phyloP scores from a whole-genome alignment of 2,329 filamentous ascomycete genomes.

The Sclerotinia trifoliorum region DNA sequence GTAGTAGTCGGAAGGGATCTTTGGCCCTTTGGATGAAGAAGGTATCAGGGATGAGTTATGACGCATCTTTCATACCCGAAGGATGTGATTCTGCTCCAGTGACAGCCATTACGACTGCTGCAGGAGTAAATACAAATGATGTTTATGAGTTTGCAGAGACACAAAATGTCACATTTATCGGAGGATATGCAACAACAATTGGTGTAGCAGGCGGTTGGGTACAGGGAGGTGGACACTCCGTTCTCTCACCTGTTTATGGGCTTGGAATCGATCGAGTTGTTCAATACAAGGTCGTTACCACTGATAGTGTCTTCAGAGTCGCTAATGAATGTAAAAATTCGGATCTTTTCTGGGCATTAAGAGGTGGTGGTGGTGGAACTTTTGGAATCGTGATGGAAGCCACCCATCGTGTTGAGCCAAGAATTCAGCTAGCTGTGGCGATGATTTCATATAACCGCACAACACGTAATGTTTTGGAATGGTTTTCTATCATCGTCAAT shows the following conservation, averaged over 20 bases:
- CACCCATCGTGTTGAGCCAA: slow-evolving; percentile 27
- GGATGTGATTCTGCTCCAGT: slow-evolving; percentile 26
- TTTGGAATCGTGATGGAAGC: slow-evolving; percentile 45
- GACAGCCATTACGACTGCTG: slow-evolving; percentile 33
- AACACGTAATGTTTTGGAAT: slow-evolving; percentile 18
- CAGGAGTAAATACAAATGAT: slow-evolving; percentile 33
- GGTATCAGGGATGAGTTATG: slow-evolving; percentile 15
- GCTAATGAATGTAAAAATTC: slow-evolving; percentile 44
- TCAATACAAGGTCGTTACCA: slow-evolving; percentile 49
- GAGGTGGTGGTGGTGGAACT: slow-evolving; percentile 48
- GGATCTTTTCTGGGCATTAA: slow-evolving; percentile 52
- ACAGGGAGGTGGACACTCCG: slow-evolving; percentile 55
- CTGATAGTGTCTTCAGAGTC: slow-evolving; percentile 47
- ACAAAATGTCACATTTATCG: slow-evolving; percentile 35
- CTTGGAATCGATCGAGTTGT: slow-evolving; percentile 52
- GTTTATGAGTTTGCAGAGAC: slow-evolving; percentile 35
- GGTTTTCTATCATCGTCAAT: slow-evolving; percentile 25
- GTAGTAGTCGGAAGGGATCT: slow-evolving; percentile 26
- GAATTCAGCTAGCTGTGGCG: slow-evolving; percentile 24
- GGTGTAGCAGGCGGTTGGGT: slow-evolving; percentile 51
- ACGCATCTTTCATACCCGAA: slow-evolving; percentile 26
- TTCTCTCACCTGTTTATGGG: slow-evolving; percentile 50
- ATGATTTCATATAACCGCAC: slow-evolving; percentile 24
- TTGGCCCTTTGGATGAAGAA: slow-evolving; percentile 29
- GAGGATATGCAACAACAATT: slow-evolving; percentile 43